These are phyloP conservation scores for Colletotrichum lupini DNA, from an alignment of 2,329 filamentous ascomycete genomes.

Conservation along the genomic window DNA sequence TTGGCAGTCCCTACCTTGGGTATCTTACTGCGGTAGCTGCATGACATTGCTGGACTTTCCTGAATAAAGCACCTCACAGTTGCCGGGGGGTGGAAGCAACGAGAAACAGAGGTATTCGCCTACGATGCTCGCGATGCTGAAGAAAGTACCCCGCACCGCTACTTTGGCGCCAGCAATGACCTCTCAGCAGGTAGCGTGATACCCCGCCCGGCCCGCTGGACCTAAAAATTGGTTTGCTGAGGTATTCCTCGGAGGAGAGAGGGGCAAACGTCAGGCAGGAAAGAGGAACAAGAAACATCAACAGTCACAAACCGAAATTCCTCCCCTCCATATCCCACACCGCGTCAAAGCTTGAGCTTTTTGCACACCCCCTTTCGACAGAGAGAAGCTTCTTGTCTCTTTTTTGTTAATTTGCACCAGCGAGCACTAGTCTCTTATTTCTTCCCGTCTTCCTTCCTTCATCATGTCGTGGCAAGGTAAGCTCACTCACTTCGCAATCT, in stretches of 20 bases:
- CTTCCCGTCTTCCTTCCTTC: constrained; percentile 35
- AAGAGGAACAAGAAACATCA: constrained; percentile 34
- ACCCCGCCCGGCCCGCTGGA: constrained; percentile 34
- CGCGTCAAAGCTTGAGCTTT: constrained; percentile 33
- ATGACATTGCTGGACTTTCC: constrained; percentile 15
- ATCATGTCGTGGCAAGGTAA: constrained; percentile 83
- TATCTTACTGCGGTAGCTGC: not conserved
- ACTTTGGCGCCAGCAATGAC: constrained; percentile 21
- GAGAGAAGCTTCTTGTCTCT: constrained; percentile 29
- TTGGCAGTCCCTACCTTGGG: not conserved
- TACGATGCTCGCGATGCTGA: constrained; percentile 15
- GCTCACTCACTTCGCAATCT: constrained; percentile 32
- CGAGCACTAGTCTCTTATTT: constrained; percentile 30
- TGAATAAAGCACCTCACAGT: constrained; percentile 19
- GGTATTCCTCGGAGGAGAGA: constrained; percentile 17
- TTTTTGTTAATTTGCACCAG: constrained; percentile 33
- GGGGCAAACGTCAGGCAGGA: constrained; percentile 32
- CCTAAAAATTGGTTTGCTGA: constrained; percentile 24
- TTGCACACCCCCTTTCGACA: constrained; percentile 23
- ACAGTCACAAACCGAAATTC: constrained; percentile 28
- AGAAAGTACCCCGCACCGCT: constrained; percentile 32
- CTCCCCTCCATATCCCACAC: constrained; percentile 33
- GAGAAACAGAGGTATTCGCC: constrained; percentile 32
- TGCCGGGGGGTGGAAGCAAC: constrained; percentile 31
- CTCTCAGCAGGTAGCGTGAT: constrained; percentile 24